These are phyloP conservation scores for Suillus americanus DNA, from an alignment of 768 basidiomycete genomes.

Conservation along the genomic window DNA sequence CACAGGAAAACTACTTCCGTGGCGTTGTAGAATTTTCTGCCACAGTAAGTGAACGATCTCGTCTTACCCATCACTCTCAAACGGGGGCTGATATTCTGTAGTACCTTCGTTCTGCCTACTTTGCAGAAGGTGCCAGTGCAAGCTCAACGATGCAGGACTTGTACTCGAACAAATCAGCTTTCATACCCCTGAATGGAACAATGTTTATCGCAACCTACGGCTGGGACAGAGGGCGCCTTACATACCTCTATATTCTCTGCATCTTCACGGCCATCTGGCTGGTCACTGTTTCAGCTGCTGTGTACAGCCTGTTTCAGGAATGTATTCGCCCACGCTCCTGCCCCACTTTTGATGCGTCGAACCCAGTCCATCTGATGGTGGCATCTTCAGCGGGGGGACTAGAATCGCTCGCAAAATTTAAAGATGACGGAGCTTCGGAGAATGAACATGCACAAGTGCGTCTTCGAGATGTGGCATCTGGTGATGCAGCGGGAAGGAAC, in stretches of 20 bases:
- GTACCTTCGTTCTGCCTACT: constrained; percentile 9
- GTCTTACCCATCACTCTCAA: background rate
- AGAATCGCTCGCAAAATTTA: background rate
- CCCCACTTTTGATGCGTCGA: background rate
- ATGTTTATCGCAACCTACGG: constrained; percentile 1
- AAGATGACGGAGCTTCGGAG: background rate
- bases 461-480: background rate
- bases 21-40: constrained; percentile 10
- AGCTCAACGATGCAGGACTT: background rate
- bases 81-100: background rate
- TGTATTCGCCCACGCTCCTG: background rate
- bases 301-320: background rate
- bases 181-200: constrained; percentile 1
- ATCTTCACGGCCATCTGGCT: background rate
- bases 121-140: background rate
- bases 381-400: background rate
- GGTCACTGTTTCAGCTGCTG: background rate
- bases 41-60: background rate
- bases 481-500: background rate
- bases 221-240: background rate
- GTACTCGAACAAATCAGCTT: background rate
- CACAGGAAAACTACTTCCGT: constrained; percentile 4
- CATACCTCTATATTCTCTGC: background rate
- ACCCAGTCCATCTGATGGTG: background rate
- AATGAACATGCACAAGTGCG: background rate